Conservation (phyloP, 257 asterid species). For the Nicotiana attenuata region DNA sequence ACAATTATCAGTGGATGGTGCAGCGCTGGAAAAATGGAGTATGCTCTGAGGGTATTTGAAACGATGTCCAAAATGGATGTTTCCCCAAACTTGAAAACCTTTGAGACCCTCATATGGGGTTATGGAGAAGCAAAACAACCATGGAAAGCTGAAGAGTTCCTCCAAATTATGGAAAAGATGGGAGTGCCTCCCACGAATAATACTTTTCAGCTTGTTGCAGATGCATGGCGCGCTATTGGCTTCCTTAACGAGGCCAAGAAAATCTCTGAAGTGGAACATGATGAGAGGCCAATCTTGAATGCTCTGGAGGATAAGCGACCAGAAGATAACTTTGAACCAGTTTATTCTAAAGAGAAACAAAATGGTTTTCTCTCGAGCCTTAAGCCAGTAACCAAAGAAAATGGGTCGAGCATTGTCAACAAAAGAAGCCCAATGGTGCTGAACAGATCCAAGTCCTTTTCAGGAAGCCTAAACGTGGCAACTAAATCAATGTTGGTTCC, state of each 20-base stretch:
- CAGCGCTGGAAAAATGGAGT: conserved; percentile 71
- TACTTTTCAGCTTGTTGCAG: conserved; percentile 75
- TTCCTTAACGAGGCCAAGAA: conserved; percentile 56
- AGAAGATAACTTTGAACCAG: conserved; percentile 19
- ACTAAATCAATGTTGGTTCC: conserved; percentile 32
- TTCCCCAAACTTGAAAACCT: conserved; percentile 70
- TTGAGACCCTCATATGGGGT: conserved; percentile 92
- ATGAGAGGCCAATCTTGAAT: conserved; percentile 7
- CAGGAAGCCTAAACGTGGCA: conserved; percentile 25
- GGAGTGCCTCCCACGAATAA: conserved; percentile 50
- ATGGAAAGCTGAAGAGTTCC: conserved; percentile 77
- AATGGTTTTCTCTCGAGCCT: conserved; percentile 27
- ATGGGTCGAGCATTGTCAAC: conserved; percentile 21
- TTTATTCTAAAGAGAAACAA: conserved; percentile 21
- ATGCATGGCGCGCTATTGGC: conserved; percentile 86
- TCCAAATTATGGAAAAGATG: conserved; percentile 50
- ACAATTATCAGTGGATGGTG: conserved; percentile 98
- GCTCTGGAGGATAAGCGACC: conserved; percentile 8
- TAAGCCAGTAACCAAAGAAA: conserved; percentile 19
- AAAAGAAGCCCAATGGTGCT: conserved; percentile 32
- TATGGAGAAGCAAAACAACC: conserved; percentile 90
- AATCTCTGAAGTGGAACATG: conserved; percentile 28
- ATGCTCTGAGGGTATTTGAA: conserved; percentile 47
- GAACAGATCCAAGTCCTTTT: conserved; percentile 31
- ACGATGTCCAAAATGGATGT: conserved; percentile 61